Conservation (phyloP, 352 stramenopile genomes). For the Globisporangium nunn region DNA sequence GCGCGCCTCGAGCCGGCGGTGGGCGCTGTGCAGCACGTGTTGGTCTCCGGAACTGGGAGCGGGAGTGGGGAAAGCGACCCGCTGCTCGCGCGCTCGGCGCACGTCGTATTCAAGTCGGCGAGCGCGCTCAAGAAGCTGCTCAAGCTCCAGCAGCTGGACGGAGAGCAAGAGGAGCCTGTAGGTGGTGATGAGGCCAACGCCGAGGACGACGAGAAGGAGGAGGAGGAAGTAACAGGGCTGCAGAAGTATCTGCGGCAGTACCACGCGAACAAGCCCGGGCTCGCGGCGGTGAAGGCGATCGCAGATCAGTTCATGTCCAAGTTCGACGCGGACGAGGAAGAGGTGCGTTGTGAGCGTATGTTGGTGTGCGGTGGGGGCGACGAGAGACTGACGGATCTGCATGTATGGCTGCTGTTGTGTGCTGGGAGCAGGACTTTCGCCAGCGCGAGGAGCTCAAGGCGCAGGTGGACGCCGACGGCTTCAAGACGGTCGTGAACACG, state of each 20-base stretch:
- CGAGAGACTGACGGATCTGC: background rate
- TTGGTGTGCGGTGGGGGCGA: background rate
- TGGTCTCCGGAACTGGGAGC: constrained; percentile 8
- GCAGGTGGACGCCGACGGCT: constrained; percentile 76
- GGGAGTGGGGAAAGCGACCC: constrained; percentile 11
- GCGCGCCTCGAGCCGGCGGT: constrained; percentile 31
- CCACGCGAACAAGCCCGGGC: constrained; percentile 52
- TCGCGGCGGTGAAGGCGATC: constrained; percentile 54
- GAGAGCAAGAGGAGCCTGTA: too few species aligned
- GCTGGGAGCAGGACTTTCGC: constrained; percentile 26
- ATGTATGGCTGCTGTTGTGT: background rate
- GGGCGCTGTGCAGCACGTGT: constrained; percentile 60
- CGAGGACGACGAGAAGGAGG: background rate
- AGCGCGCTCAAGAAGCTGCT: constrained; percentile 52
- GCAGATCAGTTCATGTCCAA: constrained; percentile 70
- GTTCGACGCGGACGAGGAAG: constrained; percentile 67
- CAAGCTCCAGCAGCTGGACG: constrained; percentile 21
- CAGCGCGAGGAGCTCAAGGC: constrained; percentile 71
- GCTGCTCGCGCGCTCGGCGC: constrained; percentile 31
- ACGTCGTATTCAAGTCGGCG: constrained; percentile 74
- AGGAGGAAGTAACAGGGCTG: background rate
- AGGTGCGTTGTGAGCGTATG: constrained; percentile 17
- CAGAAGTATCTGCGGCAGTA: constrained; percentile 57
- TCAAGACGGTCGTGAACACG: constrained; percentile 74
- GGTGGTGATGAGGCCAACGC: too few species aligned